These are phyloP conservation scores for Spathaspora sp. DNA, from an alignment of 1,139 yeast species.

Conservation along the genomic window DNA sequence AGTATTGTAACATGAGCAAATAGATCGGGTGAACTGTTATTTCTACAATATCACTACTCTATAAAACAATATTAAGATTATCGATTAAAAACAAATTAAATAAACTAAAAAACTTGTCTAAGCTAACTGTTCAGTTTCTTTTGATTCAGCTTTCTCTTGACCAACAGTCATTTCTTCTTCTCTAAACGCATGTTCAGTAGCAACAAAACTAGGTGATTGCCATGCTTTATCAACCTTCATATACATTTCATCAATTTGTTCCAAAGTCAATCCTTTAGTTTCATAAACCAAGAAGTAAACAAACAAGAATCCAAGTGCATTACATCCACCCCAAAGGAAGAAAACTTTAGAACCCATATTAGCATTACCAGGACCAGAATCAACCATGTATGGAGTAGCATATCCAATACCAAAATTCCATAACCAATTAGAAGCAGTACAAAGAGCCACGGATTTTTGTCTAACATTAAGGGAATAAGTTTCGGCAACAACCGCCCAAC, in stretches of 20 bases:
- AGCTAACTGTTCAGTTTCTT: neutral
- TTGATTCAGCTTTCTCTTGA: constrained; percentile 7
- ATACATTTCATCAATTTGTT: constrained; percentile 57
- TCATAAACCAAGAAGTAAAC: constrained; percentile 70
- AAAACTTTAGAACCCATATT: constrained; percentile 64
- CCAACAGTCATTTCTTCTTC: constrained; percentile 16
- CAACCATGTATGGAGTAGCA: constrained; percentile 68
- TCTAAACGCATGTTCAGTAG: constrained; percentile 35
- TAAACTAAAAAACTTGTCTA: neutral
- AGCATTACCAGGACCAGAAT: constrained; percentile 58
- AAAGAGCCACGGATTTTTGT: constrained; percentile 66
- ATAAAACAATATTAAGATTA: too few species aligned
- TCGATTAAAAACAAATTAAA: neutral
- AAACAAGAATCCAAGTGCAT: constrained; percentile 42
- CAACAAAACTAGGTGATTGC: constrained; percentile 31
- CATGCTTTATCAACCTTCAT: constrained; percentile 33
- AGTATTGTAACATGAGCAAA: too few species aligned
- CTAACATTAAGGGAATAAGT: constrained; percentile 64
- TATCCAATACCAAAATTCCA: constrained; percentile 72
- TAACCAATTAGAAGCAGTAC: constrained; percentile 72
- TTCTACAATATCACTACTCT: too few species aligned
- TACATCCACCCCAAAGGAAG: constrained; percentile 64
- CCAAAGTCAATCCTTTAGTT: constrained; percentile 73
- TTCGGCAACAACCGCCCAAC: constrained; percentile 72
- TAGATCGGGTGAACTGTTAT: too few species aligned